Evolutionary conservation across 2,329 filamentous ascomycete genomes (phyloP).

Genomic region (Xylariaceae sp.): DNA sequence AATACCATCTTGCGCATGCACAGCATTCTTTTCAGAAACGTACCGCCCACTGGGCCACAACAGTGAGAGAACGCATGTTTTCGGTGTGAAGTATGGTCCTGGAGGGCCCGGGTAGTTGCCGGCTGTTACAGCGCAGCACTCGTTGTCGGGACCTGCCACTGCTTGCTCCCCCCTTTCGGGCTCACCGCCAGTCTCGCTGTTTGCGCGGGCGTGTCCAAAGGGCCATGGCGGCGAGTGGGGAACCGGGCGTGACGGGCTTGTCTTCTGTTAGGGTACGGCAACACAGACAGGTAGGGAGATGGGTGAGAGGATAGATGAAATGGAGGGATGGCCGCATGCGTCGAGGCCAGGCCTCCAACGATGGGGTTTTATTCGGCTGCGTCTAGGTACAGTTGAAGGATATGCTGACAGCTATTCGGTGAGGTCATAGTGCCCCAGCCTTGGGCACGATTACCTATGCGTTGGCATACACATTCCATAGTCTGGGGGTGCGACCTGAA

Average conservation of each 20-base stretch:
- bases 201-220: neutral
- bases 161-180: neutral
- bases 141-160: neutral
- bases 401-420: too few species aligned
- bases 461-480: neutral
- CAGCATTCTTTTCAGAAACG: too few species aligned
- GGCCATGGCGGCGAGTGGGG: neutral
- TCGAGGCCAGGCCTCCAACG: slow-evolving; percentile 3
- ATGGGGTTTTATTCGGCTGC: neutral
- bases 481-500: neutral
- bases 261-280: neutral
- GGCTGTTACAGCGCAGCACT: neutral
- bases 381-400: too few species aligned
- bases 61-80: too few species aligned
- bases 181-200: slow-evolving; percentile 1
- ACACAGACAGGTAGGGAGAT: neutral
- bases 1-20: too few species aligned
- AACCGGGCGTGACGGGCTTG: neutral
- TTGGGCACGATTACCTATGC: too few species aligned
- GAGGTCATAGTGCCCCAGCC: neutral
- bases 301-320: neutral
- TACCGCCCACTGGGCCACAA: too few species aligned
- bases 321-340: slow-evolving; percentile 10
- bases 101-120: neutral
- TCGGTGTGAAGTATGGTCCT: neutral